phyloP scores from a whole-genome alignment of 2,329 filamentous ascomycete genomes.

The Trichoderma sp. region DNA sequence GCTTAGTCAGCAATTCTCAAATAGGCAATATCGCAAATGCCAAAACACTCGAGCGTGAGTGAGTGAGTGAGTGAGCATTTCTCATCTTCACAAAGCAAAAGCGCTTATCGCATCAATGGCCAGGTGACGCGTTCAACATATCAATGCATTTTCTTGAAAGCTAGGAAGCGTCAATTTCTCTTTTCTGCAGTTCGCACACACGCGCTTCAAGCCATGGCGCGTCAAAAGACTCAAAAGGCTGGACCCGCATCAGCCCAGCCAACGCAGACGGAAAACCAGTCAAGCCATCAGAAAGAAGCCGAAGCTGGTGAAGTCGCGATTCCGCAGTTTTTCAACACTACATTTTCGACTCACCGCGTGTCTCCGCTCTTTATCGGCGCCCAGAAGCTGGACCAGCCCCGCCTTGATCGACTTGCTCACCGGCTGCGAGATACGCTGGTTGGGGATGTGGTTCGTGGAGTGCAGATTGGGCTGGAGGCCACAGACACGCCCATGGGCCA shows the following conservation, averaged over 20 bases:
- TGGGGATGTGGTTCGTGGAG: conserved; percentile 61
- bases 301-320: conserved; percentile 31
- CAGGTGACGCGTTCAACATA: not conserved
- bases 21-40: not conserved
- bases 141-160: not conserved
- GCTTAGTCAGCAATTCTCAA: not conserved
- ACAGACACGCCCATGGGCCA: conserved; percentile 45
- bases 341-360: conserved; percentile 58
- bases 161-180: not conserved
- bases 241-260: not conserved
- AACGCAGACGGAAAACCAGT: not conserved
- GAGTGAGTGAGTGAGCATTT: not conserved
- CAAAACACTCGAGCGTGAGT: not conserved
- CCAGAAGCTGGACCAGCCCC: conserved; percentile 40
- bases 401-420: conserved; percentile 48
- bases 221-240: conserved; percentile 8
- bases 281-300: conserved; percentile 6
- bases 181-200: not conserved
- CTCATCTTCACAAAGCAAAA: conserved; percentile 5
- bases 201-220: conserved; percentile 15
- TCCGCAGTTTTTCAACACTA: conserved; percentile 58
- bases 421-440: conserved; percentile 57
- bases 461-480: conserved; percentile 53
- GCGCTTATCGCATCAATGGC: not conserved
- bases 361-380: conserved; percentile 55